Percentiles rank a stretch among this genome's conserved stretches.
These are phyloP conservation scores for Rosa chinensis DNA, from an alignment of 306 rosid genomes.

Conservation along the genomic window DNA sequence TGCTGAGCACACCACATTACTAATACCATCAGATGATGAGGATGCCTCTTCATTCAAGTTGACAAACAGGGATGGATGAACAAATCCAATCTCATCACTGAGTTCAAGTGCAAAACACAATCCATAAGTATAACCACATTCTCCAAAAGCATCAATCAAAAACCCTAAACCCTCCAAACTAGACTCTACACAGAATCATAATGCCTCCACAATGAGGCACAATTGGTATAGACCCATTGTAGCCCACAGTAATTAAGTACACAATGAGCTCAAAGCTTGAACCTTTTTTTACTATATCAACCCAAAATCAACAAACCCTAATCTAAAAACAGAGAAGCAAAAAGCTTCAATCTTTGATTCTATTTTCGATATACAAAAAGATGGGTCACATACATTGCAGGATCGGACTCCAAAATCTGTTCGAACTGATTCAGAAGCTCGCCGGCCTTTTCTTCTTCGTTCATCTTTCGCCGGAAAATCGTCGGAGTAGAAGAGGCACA, in stretches of 20 bases:
- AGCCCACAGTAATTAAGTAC: background rate
- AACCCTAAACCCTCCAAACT: background rate
- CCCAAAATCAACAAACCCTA: conserved; percentile 6
- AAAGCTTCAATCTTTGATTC: background rate
- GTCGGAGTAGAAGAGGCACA: background rate
- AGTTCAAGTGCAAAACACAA: conserved; percentile 27
- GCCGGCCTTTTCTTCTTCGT: conserved; percentile 26
- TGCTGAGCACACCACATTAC: conserved; percentile 24
- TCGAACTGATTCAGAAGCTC: conserved; percentile 64
- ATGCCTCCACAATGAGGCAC: background rate
- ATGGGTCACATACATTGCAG: conserved; percentile 52
- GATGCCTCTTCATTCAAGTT: conserved; percentile 45
- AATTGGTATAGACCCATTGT: background rate
- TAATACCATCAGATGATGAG: conserved; percentile 26
- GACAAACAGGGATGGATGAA: conserved; percentile 75
- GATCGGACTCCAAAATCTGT: conserved; percentile 63
- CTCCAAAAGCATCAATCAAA: background rate
- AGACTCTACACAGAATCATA: background rate
- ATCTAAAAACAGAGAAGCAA: background rate
- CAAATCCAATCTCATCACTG: conserved; percentile 86
- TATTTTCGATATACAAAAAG: background rate
- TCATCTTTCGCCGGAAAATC: conserved; percentile 30
- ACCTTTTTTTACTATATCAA: background rate
- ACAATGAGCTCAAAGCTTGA: background rate
- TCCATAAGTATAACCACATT: background rate